Percentiles rank a stretch among this genome's conserved stretches.
These are phyloP conservation scores for Diospyros lotus DNA, from an alignment of 148 eudicot genomes.

Conservation along the genomic window DNA sequence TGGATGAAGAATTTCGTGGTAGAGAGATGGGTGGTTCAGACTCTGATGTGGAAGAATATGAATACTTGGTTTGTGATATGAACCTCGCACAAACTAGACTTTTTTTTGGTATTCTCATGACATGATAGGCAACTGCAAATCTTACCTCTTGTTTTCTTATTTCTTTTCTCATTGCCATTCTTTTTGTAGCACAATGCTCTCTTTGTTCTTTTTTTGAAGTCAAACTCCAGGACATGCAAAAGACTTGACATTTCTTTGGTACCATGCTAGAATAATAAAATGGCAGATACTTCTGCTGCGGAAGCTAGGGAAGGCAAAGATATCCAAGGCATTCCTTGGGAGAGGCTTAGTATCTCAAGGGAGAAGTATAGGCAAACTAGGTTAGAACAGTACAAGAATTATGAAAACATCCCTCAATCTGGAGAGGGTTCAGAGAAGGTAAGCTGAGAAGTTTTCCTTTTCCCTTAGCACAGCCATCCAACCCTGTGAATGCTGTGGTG, in stretches of 20 bases:
- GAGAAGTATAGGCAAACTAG: conserved; percentile 75
- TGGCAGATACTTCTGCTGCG: conserved; percentile 67
- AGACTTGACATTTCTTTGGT: not conserved
- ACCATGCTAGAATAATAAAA: conserved; percentile 40
- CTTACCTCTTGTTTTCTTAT: not conserved
- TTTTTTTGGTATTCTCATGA: not conserved
- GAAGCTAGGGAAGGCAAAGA: conserved; percentile 80
- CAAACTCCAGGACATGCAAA: not conserved
- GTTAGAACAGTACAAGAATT: conserved; percentile 72
- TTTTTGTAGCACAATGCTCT: not conserved
- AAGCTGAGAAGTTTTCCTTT: conserved; percentile 2
- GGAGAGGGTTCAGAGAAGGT: conserved; percentile 71
- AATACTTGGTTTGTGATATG: conserved; percentile 36
- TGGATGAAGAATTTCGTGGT: conserved; percentile 59
- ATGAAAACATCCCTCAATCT: conserved; percentile 73
- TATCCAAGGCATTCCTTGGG: conserved; percentile 94
- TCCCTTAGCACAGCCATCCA: not conserved
- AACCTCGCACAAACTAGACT: not conserved
- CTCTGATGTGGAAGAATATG: conserved; percentile 73
- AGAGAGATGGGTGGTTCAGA: conserved; percentile 63
- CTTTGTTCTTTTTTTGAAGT: not conserved
- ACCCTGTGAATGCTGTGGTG: not conserved
- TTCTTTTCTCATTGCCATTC: not conserved
- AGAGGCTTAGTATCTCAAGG: conserved; percentile 62
- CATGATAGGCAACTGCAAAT: not conserved